Evolutionary conservation across 768 basidiomycete species (phyloP).

Genomic region (Hypholoma sublateritium): DNA sequence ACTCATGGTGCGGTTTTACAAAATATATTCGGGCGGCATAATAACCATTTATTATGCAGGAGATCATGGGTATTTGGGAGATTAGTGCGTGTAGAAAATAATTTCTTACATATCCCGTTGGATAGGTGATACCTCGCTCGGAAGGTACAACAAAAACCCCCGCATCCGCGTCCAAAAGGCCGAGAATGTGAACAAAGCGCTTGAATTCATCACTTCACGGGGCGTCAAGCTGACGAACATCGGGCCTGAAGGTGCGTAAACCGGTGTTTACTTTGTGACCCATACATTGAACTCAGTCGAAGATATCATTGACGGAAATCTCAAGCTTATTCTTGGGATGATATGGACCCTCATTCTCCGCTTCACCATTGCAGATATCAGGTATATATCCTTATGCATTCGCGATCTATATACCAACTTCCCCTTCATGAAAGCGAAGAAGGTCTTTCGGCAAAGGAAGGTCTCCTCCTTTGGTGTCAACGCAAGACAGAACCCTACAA

Average conservation of each 20-base stretch:
- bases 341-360: slow-evolving; percentile 98
- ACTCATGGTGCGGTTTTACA: slow-evolving; percentile 66
- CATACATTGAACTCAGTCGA: slow-evolving; percentile 8
- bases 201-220: slow-evolving; percentile 92
- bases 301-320: slow-evolving; percentile 99
- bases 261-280: background rate
- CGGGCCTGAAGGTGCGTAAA: slow-evolving; percentile 79
- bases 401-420: slow-evolving; percentile 7
- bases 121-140: slow-evolving; percentile 85
- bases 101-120: background rate
- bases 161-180: slow-evolving; percentile 95
- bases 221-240: slow-evolving; percentile 98
- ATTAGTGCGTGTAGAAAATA: background rate
- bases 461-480: slow-evolving; percentile 96
- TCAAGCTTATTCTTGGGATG: slow-evolving; percentile 98
- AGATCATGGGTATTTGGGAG: slow-evolving; percentile 81
- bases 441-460: slow-evolving; percentile 98
- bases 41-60: slow-evolving; percentile 44
- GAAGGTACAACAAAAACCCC: slow-evolving; percentile 90
- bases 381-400: slow-evolving; percentile 46
- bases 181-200: slow-evolving; percentile 96
- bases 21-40: slow-evolving; percentile 14
- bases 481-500: slow-evolving; percentile 90
- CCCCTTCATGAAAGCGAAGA: slow-evolving; percentile 68
- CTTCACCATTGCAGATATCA: slow-evolving; percentile 98